Evolutionary conservation across 176 grass and related monocot species (phyloP).

Genomic region (Miscanthus lutarioriparius): DNA sequence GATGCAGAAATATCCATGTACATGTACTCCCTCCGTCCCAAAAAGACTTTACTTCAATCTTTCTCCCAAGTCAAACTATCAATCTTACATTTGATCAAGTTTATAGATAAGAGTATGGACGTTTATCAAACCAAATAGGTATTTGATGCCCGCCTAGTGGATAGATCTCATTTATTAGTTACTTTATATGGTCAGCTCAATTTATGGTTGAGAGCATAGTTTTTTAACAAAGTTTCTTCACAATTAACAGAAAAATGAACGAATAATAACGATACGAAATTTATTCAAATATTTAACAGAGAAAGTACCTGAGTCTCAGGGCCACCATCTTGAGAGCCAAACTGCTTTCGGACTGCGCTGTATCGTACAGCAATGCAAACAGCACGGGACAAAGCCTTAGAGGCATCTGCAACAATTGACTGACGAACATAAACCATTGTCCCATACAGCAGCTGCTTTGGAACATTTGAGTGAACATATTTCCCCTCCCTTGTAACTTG

Average conservation of each 20-base stretch:
- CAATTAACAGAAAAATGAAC: neutral
- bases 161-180: neutral
- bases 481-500: constrained; percentile 95
- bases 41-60: neutral
- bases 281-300: neutral
- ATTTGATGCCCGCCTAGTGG: neutral
- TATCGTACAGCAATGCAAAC: constrained; percentile 92
- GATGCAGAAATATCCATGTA: neutral
- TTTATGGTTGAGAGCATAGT: neutral
- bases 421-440: constrained; percentile 99
- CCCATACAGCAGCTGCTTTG: constrained; percentile 88
- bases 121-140: neutral
- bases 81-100: neutral
- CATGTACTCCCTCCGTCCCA: neutral
- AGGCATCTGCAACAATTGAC: constrained; percentile 90
- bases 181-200: neutral
- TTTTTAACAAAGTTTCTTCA: neutral
- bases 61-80: neutral
- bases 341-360: constrained; percentile 85
- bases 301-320: constrained; percentile 81
- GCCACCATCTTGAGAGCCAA: constrained; percentile 73
- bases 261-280: neutral
- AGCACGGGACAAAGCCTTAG: constrained; percentile 89
- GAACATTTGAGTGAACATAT: constrained; percentile 91
- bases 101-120: neutral